Evolutionary conservation across 768 basidiomycete genomes (phyloP).

Genomic region (Lanmaoa pseudosensibilis): DNA sequence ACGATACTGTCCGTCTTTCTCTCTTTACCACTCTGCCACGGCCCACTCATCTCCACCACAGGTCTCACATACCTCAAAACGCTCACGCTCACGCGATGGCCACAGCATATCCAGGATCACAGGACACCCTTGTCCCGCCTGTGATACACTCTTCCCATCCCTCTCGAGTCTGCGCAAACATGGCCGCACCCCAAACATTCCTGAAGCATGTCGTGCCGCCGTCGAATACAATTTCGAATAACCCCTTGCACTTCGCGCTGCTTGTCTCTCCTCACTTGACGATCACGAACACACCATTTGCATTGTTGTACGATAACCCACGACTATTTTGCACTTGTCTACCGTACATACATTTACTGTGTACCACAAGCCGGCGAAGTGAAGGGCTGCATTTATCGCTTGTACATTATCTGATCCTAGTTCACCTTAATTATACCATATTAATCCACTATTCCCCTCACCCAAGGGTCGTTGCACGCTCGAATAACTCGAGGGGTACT

Average conservation of each 20-base stretch:
- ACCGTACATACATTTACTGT: constrained; percentile 28
- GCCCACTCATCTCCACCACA: constrained; percentile 26
- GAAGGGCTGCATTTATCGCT: constrained; percentile 18
- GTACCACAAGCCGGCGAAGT: constrained; percentile 13
- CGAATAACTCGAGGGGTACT: background rate
- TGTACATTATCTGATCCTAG: constrained; percentile 33
- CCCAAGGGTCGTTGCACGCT: background rate
- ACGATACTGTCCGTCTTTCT: constrained; percentile 40
- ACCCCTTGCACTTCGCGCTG: background rate
- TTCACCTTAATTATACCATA: constrained; percentile 36
- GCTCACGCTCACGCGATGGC: constrained; percentile 48
- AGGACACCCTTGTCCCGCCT: constrained; percentile 70
- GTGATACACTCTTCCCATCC: constrained; percentile 65
- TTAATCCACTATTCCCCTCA: constrained; percentile 26
- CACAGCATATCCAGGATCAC: constrained; percentile 40
- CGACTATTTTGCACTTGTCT: constrained; percentile 27
- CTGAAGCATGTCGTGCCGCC: constrained; percentile 70
- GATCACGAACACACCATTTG: constrained; percentile 22
- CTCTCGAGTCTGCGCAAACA: constrained; percentile 62
- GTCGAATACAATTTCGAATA: constrained; percentile 74
- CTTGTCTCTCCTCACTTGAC: constrained; percentile 6
- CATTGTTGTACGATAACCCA: constrained; percentile 33
- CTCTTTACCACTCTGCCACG: constrained; percentile 1
- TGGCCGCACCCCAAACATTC: constrained; percentile 49
- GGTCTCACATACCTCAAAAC: constrained; percentile 57